Percentiles rank a stretch among this genome's conserved stretches.
Conservation (phyloP, 495 filamentous ascomycete genomes). For the Lichenothelia convexa region DNA sequence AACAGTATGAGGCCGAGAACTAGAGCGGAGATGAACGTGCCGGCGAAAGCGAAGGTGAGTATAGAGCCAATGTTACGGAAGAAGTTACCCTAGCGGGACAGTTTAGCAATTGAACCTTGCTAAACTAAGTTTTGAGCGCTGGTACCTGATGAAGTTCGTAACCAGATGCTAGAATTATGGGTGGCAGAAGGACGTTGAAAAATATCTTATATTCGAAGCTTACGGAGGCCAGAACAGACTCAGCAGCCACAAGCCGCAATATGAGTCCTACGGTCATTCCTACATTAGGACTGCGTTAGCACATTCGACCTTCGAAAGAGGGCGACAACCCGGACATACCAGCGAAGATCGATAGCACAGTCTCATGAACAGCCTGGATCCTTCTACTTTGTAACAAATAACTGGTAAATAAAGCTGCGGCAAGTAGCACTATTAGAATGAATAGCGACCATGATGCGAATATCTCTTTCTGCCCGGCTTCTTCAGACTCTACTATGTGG, state of each 20-base stretch:
- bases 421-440: conserved; percentile 83
- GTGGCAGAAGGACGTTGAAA: conserved; percentile 93
- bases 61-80: conserved; percentile 97
- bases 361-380: conserved; percentile 94
- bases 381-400: conserved; percentile 89
- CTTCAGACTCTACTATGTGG: too few species aligned
- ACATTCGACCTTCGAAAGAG: background rate
- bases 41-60: conserved; percentile 93
- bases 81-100: conserved; percentile 56
- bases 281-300: conserved; percentile 18
- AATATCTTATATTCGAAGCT: conserved; percentile 98
- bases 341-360: conserved; percentile 93
- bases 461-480: conserved; percentile 67
- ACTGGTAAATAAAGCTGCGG: conserved; percentile 87
- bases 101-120: background rate
- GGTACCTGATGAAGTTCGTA: conserved; percentile 78
- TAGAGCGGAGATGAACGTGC: conserved; percentile 90
- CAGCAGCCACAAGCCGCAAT: conserved; percentile 57
- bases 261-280: conserved; percentile 92
- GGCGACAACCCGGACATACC: conserved; percentile 32
- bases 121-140: background rate
- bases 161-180: conserved; percentile 90
- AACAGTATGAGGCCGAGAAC: conserved; percentile 76
- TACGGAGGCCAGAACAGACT: conserved; percentile 69
- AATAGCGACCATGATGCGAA: conserved; percentile 92